Evolutionary conservation across 139 green algal genomes (phyloP), one percentile per base, ranked within the genome.

Genomic region (Coelastrella sp.): DNA sequence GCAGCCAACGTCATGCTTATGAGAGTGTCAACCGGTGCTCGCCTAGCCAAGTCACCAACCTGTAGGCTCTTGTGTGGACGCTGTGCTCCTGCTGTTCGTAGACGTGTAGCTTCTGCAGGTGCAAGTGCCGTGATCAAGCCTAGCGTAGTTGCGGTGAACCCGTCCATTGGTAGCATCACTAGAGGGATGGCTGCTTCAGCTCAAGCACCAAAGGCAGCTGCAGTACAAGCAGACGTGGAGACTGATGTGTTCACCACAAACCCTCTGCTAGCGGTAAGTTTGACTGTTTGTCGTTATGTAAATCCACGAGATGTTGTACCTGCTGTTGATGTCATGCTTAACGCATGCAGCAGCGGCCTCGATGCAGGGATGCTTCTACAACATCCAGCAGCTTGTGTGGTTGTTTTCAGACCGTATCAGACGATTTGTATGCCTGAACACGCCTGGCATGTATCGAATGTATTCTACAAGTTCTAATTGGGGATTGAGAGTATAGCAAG

Each of bases 191-290:
- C 72, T 34, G 72, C 64, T 53, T 67, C 45, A 23, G 13, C 45
- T 19, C n/a, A 37, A 34, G 17, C 32, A 21, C 41, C 72, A 4
- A 80, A 80, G 34, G 72, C 72, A 67, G 72, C 72, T 66, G 72
- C 72, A 45, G 71, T 79, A 30, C 30, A 64, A 25, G 41, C 43
- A 17, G 71, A 63, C 3, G 71, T 62, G 25, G 32, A 66, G n/a
- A 64, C 48, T 23, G 66, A 74, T 38, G 66, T 74, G 34, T 34
- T 35, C 9, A 57, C 48, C 4, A 84, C n/a, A 38, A 84, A 84
- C 78, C 78, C 78, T 15, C 43, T 84, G 78, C 78, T 84, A 23
- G 30, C 60, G 78, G 78, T 84, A 15, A 62, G 78, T 41, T 8
- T 9, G 21, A 13, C n/a, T 71, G 62, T 32, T 6, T 9, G 35